Conservation (phyloP, 1,284 basidiomycete species). For the Filobasidium uniguttulatum region DNA sequence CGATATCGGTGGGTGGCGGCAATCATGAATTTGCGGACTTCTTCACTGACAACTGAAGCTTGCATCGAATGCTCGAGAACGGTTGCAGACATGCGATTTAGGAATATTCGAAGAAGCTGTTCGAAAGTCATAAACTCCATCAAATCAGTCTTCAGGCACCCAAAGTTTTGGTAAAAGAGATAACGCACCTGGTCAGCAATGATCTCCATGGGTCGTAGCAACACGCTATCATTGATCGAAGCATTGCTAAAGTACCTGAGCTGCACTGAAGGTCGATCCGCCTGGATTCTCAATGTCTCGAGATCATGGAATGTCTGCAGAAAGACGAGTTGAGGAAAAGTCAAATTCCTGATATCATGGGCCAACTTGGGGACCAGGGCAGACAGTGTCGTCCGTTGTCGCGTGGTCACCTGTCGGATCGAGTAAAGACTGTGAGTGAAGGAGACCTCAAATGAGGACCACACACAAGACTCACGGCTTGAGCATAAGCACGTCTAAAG, state of each 20-base stretch:
- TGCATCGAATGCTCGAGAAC: conserved; percentile 70
- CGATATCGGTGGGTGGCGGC: conserved; percentile 69
- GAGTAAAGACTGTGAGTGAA: background rate
- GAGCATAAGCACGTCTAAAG: conserved; percentile 72
- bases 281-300: conserved; percentile 70
- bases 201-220: conserved; percentile 61
- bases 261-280: conserved; percentile 66
- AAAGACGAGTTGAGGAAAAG: conserved; percentile 75
- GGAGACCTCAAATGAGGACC: background rate
- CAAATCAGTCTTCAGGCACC: background rate
- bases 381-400: conserved; percentile 51
- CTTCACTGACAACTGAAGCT: conserved; percentile 48
- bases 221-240: conserved; percentile 58
- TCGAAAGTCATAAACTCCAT: conserved; percentile 13
- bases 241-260: conserved; percentile 82
- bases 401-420: conserved; percentile 46
- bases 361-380: conserved; percentile 56
- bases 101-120: conserved; percentile 41
- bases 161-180: background rate
- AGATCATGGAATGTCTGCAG: conserved; percentile 76
- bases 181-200: conserved; percentile 64
- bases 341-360: conserved; percentile 60
- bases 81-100: conserved; percentile 53
- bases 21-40: conserved; percentile 64
- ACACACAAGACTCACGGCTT: conserved; percentile 45